Evolutionary conservation across 2,329 filamentous ascomycete species (phyloP).

Genomic region (Geosmithia putterillii): DNA sequence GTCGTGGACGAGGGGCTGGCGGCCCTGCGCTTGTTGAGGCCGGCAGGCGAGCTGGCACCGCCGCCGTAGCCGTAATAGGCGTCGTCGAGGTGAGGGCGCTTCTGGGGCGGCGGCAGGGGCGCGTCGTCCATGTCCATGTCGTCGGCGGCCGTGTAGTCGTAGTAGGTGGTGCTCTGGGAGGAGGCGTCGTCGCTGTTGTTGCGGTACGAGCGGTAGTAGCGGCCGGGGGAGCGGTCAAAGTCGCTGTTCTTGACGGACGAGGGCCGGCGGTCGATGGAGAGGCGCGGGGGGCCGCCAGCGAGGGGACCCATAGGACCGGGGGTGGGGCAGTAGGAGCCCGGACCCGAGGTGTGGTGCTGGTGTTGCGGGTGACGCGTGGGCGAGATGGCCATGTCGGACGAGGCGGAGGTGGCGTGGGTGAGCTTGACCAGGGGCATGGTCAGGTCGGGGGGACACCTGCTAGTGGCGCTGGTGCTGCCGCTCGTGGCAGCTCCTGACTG

Average conservation of each 20-base stretch:
- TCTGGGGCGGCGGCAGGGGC: slow-evolving; percentile 27
- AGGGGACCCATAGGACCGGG: no score
- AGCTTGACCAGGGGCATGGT: slow-evolving; percentile 30
- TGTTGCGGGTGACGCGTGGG: no score
- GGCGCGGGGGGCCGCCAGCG: no score
- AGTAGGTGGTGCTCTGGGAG: slow-evolving; percentile 29
- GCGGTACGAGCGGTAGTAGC: slow-evolving; percentile 27
- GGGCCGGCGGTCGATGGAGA: slow-evolving; percentile 26
- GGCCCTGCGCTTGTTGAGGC: slow-evolving; percentile 44
- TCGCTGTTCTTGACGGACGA: slow-evolving; percentile 28
- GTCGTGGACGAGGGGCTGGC: slow-evolving; percentile 33
- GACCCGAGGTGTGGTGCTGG: no score
- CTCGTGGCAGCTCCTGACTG: no score
- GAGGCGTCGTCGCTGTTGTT: slow-evolving; percentile 41
- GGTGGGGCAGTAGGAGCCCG: no score
- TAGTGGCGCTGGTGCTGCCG: slow-evolving; percentile 22
- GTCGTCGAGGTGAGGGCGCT: slow-evolving; percentile 37
- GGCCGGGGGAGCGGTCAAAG: slow-evolving; percentile 34
- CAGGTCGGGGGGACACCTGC: slow-evolving; percentile 24
- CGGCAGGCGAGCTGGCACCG: no score
- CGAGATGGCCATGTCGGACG: no score
- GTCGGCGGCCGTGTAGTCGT: slow-evolving; percentile 22
- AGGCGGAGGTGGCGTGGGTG: slow-evolving; percentile 12
- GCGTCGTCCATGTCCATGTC: slow-evolving; percentile 41
- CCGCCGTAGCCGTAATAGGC: slow-evolving; percentile 26